Conservation (phyloP, 371 early-diverging fungal species). For the Zancudomyces culisetae region DNA sequence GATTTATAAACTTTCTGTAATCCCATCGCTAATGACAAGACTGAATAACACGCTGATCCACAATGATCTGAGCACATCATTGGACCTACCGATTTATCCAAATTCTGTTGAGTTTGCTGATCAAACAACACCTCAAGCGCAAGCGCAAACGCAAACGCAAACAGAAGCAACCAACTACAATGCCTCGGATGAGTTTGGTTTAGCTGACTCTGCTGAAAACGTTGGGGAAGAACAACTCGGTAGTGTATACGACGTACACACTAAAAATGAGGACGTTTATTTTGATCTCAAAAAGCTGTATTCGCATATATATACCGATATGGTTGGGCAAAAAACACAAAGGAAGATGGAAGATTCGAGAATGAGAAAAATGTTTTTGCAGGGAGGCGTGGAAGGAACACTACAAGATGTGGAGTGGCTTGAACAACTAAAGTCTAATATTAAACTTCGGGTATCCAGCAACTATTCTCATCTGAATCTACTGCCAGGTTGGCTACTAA, state of each 20-base stretch:
- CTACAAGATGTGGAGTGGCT: neutral
- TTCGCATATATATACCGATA: neutral
- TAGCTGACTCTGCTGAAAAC: too few relatives aligned
- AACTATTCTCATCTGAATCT: neutral
- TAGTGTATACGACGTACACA: neutral
- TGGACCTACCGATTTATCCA: neutral
- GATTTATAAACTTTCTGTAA: neutral
- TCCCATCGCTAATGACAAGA: constrained; percentile 2
- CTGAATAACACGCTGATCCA: neutral
- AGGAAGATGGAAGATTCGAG: too few relatives aligned
- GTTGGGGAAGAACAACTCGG: neutral
- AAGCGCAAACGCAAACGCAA: too few relatives aligned
- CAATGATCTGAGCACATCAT: neutral
- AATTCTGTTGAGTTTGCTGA: neutral
- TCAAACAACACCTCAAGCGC: too few relatives aligned
- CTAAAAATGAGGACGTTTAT: neutral
- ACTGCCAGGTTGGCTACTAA: constrained; percentile 18
- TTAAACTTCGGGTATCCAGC: constrained; percentile 9
- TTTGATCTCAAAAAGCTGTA: neutral
- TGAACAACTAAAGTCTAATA: neutral
- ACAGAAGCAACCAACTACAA: neutral
- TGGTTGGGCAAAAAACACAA: neutral
- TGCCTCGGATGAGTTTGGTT: neutral
- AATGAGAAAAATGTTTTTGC: too few relatives aligned
- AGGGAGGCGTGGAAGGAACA: neutral